Evolutionary conservation across 306 rosid genomes (phyloP).

Genomic region (Purshia tridentata): DNA sequence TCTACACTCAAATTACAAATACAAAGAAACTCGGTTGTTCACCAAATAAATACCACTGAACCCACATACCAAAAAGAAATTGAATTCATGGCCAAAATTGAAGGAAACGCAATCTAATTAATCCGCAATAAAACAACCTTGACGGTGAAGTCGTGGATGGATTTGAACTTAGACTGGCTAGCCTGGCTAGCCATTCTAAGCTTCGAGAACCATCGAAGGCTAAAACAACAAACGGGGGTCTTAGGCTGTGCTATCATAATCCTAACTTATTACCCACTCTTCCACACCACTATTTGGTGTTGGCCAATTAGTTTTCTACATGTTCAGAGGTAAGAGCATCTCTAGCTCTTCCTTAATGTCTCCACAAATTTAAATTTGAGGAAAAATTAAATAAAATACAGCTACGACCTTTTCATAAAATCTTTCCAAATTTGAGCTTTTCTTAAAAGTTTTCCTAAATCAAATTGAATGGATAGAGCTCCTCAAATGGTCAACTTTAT

Average conservation of each 20-base stretch:
- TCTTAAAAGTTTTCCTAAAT: no score
- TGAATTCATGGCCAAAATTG: constrained; percentile 17
- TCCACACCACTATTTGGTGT: no score
- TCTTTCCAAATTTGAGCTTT: no score
- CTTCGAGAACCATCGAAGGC: constrained; percentile 15
- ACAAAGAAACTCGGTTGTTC: background rate
- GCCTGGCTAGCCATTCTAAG: constrained; percentile 69
- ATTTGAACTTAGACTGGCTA: constrained; percentile 40
- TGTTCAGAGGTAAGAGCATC: no score
- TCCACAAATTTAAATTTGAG: no score
- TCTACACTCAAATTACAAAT: background rate
- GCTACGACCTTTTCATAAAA: no score
- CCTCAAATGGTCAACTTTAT: no score
- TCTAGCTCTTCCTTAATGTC: no score
- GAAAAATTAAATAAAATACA: no score
- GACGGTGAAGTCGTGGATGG: constrained; percentile 68
- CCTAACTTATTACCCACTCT: no score
- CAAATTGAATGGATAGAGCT: no score
- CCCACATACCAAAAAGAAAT: background rate
- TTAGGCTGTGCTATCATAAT: constrained; percentile 1
- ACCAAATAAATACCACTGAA: background rate
- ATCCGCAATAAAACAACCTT: constrained; percentile 34
- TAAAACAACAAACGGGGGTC: constrained; percentile 11
- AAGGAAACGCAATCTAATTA: background rate
- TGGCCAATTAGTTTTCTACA: no score